Percentiles rank a stretch among this genome's conserved stretches.
Conservation (phyloP, 495 filamentous ascomycete genomes). For the Glonium stellatum region DNA sequence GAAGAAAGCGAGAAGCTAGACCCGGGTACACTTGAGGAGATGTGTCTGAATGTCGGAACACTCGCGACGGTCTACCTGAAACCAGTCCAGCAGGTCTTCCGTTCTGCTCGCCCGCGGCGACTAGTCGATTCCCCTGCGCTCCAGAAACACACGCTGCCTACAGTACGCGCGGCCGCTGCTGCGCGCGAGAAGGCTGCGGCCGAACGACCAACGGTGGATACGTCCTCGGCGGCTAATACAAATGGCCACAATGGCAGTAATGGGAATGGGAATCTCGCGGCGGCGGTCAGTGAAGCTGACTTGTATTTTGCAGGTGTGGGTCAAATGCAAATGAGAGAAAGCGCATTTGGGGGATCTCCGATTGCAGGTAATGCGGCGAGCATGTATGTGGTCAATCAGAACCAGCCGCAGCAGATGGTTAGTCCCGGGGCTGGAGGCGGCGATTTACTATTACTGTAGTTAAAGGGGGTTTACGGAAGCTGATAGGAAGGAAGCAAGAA, state of each 20-base stretch:
- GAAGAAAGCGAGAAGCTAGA: slow-evolving; percentile 87
- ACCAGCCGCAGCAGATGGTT: slow-evolving; percentile 53
- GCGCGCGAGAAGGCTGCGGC: slow-evolving; percentile 32
- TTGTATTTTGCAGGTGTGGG: slow-evolving; percentile 41
- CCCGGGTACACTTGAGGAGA: slow-evolving; percentile 84
- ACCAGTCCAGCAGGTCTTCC: slow-evolving; percentile 96
- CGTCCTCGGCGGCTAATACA: slow-evolving; percentile 49
- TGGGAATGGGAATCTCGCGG: slow-evolving; percentile 6
- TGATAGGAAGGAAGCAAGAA: too few species aligned
- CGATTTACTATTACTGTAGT: slow-evolving; percentile 44
- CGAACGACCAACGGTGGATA: slow-evolving; percentile 12
- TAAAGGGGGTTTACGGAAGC: background rate
- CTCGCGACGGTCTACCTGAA: slow-evolving; percentile 96
- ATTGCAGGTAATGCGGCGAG: slow-evolving; percentile 30
- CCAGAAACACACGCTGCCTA: slow-evolving; percentile 47
- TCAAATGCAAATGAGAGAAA: slow-evolving; percentile 33
- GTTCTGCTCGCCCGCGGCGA: slow-evolving; percentile 70
- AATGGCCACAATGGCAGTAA: slow-evolving; percentile 12
- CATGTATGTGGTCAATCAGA: slow-evolving; percentile 62
- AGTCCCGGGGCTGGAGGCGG: slow-evolving; percentile 37
- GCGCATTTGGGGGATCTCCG: slow-evolving; percentile 41
- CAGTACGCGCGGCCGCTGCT: slow-evolving; percentile 40
- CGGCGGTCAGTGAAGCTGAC: slow-evolving; percentile 34
- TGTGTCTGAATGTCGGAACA: slow-evolving; percentile 94
- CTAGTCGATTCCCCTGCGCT: slow-evolving; percentile 77